phyloP scores from a whole-genome alignment of 257 asterid genomes.

The Capsicum pubescens region DNA sequence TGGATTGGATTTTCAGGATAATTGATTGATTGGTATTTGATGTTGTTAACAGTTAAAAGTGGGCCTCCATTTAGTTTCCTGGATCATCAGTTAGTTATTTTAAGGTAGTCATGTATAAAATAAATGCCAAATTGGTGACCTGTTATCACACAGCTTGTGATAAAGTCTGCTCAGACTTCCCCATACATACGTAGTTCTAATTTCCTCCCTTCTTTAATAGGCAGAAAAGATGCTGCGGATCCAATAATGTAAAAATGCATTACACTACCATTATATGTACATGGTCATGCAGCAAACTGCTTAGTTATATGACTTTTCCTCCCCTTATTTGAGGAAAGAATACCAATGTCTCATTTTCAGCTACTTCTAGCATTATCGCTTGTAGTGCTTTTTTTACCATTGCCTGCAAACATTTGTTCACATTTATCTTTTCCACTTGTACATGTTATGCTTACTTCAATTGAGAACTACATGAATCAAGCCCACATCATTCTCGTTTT shows the following conservation, averaged over 20 bases:
- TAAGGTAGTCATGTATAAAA: not conserved
- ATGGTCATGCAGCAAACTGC: not conserved
- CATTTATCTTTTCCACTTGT: not conserved
- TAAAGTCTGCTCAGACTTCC: not conserved
- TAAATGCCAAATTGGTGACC: not conserved
- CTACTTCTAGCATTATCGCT: not conserved
- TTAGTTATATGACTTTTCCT: not conserved
- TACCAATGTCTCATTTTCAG: not conserved
- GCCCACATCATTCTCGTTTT: not conserved
- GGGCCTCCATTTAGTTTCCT: constrained; percentile 1
- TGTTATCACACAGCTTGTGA: not conserved
- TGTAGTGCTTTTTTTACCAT: not conserved
- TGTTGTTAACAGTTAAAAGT: not conserved
- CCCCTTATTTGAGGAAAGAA: constrained; percentile 25
- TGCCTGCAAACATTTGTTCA: not conserved
- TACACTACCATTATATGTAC: not conserved
- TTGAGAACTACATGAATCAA: not conserved
- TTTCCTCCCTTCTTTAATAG: not conserved
- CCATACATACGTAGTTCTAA: not conserved
- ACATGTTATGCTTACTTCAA: not conserved
- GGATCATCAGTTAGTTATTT: not conserved
- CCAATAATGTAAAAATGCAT: not conserved
- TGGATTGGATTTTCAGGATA: not conserved
- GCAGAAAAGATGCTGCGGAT: not conserved
- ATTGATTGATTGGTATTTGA: constrained; percentile 1